A percentile compares a stretch with the other conserved stretches of the same genome.
These are phyloP conservation scores for Hyaloraphidium curvatum DNA, from an alignment of 192 early-diverging fungal genomes.

Conservation along the genomic window DNA sequence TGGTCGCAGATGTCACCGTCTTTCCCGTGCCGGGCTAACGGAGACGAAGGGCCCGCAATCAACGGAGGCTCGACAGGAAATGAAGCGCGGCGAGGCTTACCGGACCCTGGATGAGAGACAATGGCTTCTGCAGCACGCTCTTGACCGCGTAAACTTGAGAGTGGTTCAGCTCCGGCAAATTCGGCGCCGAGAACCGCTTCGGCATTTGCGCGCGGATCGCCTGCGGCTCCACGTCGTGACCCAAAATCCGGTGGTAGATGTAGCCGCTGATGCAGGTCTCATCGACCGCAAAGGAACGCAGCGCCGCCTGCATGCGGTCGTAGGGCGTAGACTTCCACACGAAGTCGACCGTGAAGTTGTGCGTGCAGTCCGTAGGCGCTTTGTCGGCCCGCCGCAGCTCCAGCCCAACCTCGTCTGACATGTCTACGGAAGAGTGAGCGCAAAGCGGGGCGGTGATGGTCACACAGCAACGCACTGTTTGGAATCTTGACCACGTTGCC, in stretches of 20 bases:
- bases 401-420: slow-evolving; percentile 87
- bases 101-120: slow-evolving; percentile 79
- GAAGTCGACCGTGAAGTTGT: slow-evolving; percentile 90
- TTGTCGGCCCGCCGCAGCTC: slow-evolving; percentile 53
- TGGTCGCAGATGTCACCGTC: slow-evolving; percentile 90
- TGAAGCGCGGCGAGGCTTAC: neutral
- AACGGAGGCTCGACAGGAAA: neutral
- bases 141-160: slow-evolving; percentile 93
- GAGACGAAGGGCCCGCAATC: slow-evolving; percentile 23
- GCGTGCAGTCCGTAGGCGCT: slow-evolving; percentile 51
- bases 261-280: slow-evolving; percentile 85
- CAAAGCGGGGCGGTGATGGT: no score
- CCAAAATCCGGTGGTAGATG: slow-evolving; percentile 83
- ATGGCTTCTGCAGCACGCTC: slow-evolving; percentile 72
- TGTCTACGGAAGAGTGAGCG: slow-evolving; percentile 18
- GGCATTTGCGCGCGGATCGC: slow-evolving; percentile 60
- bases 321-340: slow-evolving; percentile 97
- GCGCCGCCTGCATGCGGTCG: slow-evolving; percentile 85
- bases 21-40: slow-evolving; percentile 79
- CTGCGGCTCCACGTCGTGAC: slow-evolving; percentile 84
- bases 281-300: slow-evolving; percentile 93
- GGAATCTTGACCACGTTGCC: slow-evolving; percentile 94
- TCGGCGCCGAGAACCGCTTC: slow-evolving; percentile 77
- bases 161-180: slow-evolving; percentile 87
- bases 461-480: slow-evolving; percentile 39